Evolutionary conservation across 192 early-diverging fungal genomes (phyloP).

Genomic region (Piromyces sp.): DNA sequence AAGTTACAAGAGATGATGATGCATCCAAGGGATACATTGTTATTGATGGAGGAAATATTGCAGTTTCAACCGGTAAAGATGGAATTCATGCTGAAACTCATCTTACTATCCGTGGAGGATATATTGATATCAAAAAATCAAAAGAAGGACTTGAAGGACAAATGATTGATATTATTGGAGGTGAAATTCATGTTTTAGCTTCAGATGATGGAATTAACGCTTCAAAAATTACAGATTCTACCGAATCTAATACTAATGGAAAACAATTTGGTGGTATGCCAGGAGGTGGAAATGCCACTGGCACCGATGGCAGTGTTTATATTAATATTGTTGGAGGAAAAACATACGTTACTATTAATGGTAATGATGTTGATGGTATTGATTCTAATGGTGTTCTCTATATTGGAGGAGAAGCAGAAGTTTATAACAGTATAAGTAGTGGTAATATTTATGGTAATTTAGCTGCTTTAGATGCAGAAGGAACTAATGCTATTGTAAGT

Average conservation of each 20-base stretch:
- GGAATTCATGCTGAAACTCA: background rate
- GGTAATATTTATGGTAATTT: background rate
- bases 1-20: background rate
- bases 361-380: background rate
- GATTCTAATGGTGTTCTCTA: background rate
- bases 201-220: background rate
- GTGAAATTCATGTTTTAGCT: background rate
- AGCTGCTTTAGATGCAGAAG: background rate
- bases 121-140: background rate
- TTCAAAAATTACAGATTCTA: background rate
- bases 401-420: background rate
- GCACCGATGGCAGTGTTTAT: background rate
- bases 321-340: background rate
- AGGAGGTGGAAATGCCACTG: background rate
- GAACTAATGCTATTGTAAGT: background rate
- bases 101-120: background rate
- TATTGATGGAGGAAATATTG: background rate
- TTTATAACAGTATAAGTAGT: background rate
- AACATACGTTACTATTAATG: background rate
- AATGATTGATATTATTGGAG: background rate
- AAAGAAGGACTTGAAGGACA: background rate
- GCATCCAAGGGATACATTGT: background rate
- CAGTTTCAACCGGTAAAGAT: background rate
- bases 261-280: too few relatives aligned
- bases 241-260: background rate